A percentile compares a stretch with the other conserved stretches of the same genome.
Conservation (phyloP, 106 monocot species). For the Apostasia ramifera region DNA sequence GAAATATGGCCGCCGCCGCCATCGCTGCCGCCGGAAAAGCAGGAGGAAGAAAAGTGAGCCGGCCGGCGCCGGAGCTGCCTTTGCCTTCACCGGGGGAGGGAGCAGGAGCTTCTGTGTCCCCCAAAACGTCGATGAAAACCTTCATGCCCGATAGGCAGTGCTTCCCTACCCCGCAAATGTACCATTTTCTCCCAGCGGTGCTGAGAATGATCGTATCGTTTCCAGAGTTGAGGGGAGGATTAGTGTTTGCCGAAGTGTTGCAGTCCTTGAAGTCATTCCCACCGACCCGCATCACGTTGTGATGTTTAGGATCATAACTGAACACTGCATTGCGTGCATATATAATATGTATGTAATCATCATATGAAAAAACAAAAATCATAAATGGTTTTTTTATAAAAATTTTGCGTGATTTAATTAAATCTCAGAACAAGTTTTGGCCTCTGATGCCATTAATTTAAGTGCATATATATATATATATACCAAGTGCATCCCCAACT, state of each 20-base stretch:
- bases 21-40: no score
- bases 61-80: no score
- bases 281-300: slow-evolving; percentile 2
- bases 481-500: slow-evolving; percentile 14
- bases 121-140: background rate
- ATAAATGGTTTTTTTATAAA: background rate
- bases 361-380: background rate
- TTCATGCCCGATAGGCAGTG: slow-evolving; percentile 4
- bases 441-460: no score
- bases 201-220: slow-evolving; percentile 7
- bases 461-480: background rate
- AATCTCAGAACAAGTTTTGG: background rate
- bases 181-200: slow-evolving; percentile 14
- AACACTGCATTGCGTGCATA: slow-evolving; percentile 5
- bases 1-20: no score
- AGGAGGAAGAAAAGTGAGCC: no score
- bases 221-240: background rate
- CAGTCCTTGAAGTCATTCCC: slow-evolving; percentile 6
- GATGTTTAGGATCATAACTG: background rate
- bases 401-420: no score
- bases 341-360: background rate
- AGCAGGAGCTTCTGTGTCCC: background rate
- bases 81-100: background rate
- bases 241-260: background rate
- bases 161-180: slow-evolving; percentile 5